Conservation (phyloP, 2,329 filamentous ascomycete genomes). For the Zasmidium cellare region DNA sequence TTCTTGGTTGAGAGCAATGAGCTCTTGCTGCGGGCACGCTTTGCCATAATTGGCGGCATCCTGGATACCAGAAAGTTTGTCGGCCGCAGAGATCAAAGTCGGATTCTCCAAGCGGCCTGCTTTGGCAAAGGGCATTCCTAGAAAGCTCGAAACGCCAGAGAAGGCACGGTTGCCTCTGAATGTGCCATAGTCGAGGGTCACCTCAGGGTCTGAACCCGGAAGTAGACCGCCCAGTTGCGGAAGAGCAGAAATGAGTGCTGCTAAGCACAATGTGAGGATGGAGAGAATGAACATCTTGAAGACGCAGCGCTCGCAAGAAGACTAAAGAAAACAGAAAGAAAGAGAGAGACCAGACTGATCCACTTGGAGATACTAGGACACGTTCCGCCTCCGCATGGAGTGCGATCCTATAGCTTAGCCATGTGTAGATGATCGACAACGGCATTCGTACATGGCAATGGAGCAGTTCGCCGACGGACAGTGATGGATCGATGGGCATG, state of each 20-base stretch:
- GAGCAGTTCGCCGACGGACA: background rate
- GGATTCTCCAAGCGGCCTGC: constrained; percentile 10
- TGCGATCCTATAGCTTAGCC: background rate
- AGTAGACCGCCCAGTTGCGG: background rate
- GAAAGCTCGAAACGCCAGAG: constrained; percentile 4
- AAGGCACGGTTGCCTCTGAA: constrained; percentile 11
- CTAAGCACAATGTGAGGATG: background rate
- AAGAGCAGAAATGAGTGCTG: background rate
- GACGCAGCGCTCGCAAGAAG: background rate
- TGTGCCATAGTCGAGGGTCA: constrained; percentile 12
- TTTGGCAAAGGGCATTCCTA: constrained; percentile 17
- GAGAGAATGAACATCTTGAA: background rate
- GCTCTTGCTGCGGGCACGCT: constrained; percentile 12
- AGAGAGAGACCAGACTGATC: too few species aligned
- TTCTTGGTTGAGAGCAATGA: constrained; percentile 5
- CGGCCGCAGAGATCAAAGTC: constrained; percentile 4
- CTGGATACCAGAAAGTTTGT: constrained; percentile 8
- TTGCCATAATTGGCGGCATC: constrained; percentile 10
- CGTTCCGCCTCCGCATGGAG: background rate
- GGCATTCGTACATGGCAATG: background rate
- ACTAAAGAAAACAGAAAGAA: too few species aligned
- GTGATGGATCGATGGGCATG: background rate
- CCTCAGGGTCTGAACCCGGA: background rate
- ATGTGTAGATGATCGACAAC: background rate
- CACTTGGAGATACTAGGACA: too few species aligned